Evolutionary conservation across 257 asterid species (phyloP).

Genomic region (Pogostemon cablin): DNA sequence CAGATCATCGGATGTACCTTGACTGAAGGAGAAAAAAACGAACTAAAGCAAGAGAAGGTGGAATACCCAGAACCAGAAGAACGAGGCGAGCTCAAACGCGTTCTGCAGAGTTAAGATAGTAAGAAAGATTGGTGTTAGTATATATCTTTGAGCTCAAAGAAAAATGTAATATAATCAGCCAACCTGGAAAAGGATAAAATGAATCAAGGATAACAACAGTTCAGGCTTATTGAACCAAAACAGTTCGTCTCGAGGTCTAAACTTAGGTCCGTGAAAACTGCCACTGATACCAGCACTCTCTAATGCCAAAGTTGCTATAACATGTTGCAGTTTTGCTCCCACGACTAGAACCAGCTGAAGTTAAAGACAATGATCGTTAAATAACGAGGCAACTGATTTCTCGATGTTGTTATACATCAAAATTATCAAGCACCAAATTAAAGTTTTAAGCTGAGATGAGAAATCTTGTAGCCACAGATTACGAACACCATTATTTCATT

Average conservation of each 20-base stretch:
- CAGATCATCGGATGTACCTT: slow-evolving; percentile 14
- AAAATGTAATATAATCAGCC: slow-evolving; percentile 19
- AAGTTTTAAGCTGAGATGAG: not conserved
- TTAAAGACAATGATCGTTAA: slow-evolving; percentile 21
- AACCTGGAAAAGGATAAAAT: slow-evolving; percentile 97
- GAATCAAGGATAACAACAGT: slow-evolving; percentile 73
- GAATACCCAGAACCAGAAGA: slow-evolving; percentile 99
- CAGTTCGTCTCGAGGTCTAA: slow-evolving; percentile 87
- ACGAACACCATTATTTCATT: not conserved
- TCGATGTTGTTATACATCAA: not conserved
- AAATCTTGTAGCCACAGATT: not conserved
- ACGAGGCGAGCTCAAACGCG: slow-evolving; percentile 86
- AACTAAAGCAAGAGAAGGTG: slow-evolving; percentile 24
- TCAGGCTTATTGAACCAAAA: slow-evolving; percentile 98
- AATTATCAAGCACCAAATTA: not conserved
- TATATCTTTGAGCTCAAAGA: slow-evolving; percentile 1
- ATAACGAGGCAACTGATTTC: not conserved
- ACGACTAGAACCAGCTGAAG: slow-evolving; percentile 89
- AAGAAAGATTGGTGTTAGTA: slow-evolving; percentile 19
- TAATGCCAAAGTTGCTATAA: slow-evolving; percentile 90
- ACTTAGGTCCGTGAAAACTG: slow-evolving; percentile 54
- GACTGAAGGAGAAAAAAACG: not conserved
- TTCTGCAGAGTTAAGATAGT: slow-evolving; percentile 38
- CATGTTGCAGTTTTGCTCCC: slow-evolving; percentile 92
- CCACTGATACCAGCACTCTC: slow-evolving; percentile 88